Evolutionary conservation across 352 stramenopile genomes (phyloP).

Genomic region (Phytophthora citrophthora): DNA sequence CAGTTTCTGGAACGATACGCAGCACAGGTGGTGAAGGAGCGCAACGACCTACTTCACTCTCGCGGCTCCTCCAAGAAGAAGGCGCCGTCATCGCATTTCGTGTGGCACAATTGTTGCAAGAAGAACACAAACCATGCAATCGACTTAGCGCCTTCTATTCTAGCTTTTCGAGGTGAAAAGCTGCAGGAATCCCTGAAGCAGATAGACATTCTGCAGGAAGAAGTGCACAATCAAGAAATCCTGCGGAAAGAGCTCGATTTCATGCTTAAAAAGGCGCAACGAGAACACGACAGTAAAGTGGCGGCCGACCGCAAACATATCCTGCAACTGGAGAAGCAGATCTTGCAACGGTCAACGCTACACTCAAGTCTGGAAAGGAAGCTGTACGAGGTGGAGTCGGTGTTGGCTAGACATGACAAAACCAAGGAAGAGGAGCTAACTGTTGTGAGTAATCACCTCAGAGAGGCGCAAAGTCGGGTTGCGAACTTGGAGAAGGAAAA

Average conservation of each 20-base stretch:
- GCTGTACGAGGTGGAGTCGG: constrained; percentile 73
- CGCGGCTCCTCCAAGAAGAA: constrained; percentile 56
- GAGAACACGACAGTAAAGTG: constrained; percentile 74
- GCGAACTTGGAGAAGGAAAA: constrained; percentile 51
- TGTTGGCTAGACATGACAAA: constrained; percentile 56
- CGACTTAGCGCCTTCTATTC: constrained; percentile 77
- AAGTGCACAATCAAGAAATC: constrained; percentile 68
- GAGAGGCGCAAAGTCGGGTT: constrained; percentile 34
- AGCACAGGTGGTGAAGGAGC: constrained; percentile 85
- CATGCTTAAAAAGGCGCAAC: constrained; percentile 74
- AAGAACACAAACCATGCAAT: constrained; percentile 71
- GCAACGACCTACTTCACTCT: constrained; percentile 79
- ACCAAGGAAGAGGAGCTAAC: constrained; percentile 55
- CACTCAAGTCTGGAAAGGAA: constrained; percentile 71
- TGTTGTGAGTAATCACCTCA: constrained; percentile 37
- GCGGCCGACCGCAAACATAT: constrained; percentile 68
- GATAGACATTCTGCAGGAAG: constrained; percentile 58
- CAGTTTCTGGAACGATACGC: constrained; percentile 84
- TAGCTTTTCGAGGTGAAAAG: constrained; percentile 76
- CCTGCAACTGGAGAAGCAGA: constrained; percentile 76
- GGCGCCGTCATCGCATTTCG: constrained; percentile 48
- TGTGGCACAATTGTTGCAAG: constrained; percentile 86
- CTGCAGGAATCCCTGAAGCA: constrained; percentile 64
- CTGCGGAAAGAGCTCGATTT: constrained; percentile 69
- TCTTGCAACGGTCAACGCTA: constrained; percentile 70